phyloP scores from a whole-genome alignment of 1,139 yeast species.

The Saccharomycopsis hybrid region DNA sequence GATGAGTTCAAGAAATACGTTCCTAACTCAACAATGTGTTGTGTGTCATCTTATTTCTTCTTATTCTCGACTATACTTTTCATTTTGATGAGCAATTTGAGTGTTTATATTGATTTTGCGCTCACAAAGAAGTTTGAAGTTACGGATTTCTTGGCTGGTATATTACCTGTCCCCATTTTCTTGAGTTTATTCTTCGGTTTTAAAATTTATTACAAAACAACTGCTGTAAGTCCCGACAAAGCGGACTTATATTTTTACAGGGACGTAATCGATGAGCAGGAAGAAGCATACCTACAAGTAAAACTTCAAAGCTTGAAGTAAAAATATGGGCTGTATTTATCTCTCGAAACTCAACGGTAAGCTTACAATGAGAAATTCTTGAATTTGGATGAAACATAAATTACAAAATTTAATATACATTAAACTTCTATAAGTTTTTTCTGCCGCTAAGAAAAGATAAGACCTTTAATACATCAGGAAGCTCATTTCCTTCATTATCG shows the following conservation, averaged over 20 bases:
- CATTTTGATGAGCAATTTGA: slow-evolving; percentile 40
- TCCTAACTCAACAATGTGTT: slow-evolving; percentile 30
- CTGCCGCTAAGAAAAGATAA: not conserved
- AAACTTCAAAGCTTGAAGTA: not conserved
- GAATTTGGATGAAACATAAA: not conserved
- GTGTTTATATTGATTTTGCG: slow-evolving; percentile 34
- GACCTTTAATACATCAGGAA: not conserved
- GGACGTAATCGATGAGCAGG: slow-evolving; percentile 50
- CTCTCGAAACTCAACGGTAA: too few relatives aligned
- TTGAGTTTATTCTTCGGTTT: slow-evolving; percentile 35
- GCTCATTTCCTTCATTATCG: not conserved
- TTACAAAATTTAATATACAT: too few relatives aligned
- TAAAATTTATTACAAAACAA: slow-evolving; percentile 37
- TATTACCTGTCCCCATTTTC: slow-evolving; percentile 44
- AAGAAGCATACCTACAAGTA: slow-evolving; percentile 33
- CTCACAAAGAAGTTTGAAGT: slow-evolving; percentile 27
- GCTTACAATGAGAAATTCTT: not conserved
- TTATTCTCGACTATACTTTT: slow-evolving; percentile 34
- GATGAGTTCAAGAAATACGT: slow-evolving; percentile 16
- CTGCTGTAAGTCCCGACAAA: slow-evolving; percentile 35
- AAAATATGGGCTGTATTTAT: too few relatives aligned
- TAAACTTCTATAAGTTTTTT: too few relatives aligned
- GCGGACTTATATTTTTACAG: slow-evolving; percentile 44
- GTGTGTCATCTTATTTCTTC: slow-evolving; percentile 38
- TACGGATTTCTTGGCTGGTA: slow-evolving; percentile 41